Percentiles rank a stretch among this genome's conserved stretches.
Conservation (phyloP, 305 asterid genomes). For the Solanum hybrid region DNA sequence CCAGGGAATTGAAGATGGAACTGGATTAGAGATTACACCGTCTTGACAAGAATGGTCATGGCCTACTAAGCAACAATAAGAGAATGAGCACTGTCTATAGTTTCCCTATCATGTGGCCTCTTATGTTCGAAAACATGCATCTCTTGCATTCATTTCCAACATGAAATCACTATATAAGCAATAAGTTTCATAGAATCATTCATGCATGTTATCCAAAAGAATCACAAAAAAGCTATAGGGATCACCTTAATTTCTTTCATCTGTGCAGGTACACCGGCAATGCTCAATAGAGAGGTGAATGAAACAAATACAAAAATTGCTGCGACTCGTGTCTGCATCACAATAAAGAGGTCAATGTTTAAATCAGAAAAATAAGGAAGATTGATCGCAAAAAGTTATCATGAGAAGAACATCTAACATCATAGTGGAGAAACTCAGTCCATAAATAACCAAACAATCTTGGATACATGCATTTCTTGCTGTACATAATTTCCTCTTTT, state of each 20-base stretch:
- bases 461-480: neutral
- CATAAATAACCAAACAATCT: neutral
- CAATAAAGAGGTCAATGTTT: constrained; percentile 10
- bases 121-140: neutral
- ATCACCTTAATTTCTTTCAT: constrained; percentile 88
- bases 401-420: neutral
- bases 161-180: neutral
- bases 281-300: constrained; percentile 73
- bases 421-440: neutral
- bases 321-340: constrained; percentile 79
- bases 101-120: neutral
- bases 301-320: constrained; percentile 81
- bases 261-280: constrained; percentile 87
- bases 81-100: neutral
- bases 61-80: neutral
- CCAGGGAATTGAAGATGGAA: neutral
- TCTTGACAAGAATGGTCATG: neutral
- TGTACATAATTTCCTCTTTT: neutral
- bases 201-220: neutral
- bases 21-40: neutral
- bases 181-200: neutral
- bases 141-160: neutral
- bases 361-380: neutral
- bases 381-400: neutral
- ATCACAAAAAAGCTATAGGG: neutral